These are phyloP conservation scores for Cutaneotrichosporon cutaneum DNA, from an alignment of 1,284 basidiomycete genomes.

Conservation along the genomic window DNA sequence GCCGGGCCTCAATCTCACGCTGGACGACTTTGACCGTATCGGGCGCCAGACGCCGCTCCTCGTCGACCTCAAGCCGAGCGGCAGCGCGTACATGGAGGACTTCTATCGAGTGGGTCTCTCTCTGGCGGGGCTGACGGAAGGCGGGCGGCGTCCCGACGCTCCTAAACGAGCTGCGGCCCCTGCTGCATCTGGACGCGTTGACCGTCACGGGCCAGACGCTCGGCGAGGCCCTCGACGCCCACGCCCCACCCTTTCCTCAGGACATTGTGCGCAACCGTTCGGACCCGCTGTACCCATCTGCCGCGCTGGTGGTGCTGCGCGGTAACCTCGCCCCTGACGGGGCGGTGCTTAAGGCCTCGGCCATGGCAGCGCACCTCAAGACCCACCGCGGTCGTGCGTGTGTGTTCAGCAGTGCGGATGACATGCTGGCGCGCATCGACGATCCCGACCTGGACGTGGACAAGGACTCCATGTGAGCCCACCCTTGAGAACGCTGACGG, in stretches of 20 bases:
- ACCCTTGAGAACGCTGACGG: slow-evolving; percentile 4
- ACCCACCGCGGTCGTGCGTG: slow-evolving; percentile 38
- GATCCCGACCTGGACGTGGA: slow-evolving; percentile 37
- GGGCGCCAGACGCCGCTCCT: slow-evolving; percentile 52
- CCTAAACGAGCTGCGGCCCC: slow-evolving; percentile 30
- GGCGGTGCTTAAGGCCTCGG: slow-evolving; percentile 45
- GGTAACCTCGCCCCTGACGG: slow-evolving; percentile 50
- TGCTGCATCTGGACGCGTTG: slow-evolving; percentile 41
- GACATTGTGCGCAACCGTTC: slow-evolving; percentile 40
- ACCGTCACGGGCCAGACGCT: slow-evolving; percentile 51
- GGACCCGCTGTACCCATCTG: slow-evolving; percentile 36
- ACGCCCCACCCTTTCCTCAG: slow-evolving; percentile 34
- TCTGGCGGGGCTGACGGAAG: slow-evolving; percentile 12
- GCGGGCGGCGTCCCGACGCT: slow-evolving; percentile 54
- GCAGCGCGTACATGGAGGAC: slow-evolving; percentile 55
- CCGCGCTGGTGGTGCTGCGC: slow-evolving; percentile 41
- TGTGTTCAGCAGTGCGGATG: slow-evolving; percentile 40
- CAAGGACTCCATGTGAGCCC: slow-evolving; percentile 30
- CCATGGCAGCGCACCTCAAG: slow-evolving; percentile 34
- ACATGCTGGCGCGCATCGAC: slow-evolving; percentile 45
- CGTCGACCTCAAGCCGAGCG: slow-evolving; percentile 55
- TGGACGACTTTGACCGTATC: slow-evolving; percentile 53
- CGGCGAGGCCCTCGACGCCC: slow-evolving; percentile 40
- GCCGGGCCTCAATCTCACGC: slow-evolving; percentile 48
- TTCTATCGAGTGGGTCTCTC: slow-evolving; percentile 41